A percentile compares a stretch with the other conserved stretches of the same genome.
phyloP scores from a whole-genome alignment of 805 yeast genomes.

The Debaryomyces tyrocola region DNA sequence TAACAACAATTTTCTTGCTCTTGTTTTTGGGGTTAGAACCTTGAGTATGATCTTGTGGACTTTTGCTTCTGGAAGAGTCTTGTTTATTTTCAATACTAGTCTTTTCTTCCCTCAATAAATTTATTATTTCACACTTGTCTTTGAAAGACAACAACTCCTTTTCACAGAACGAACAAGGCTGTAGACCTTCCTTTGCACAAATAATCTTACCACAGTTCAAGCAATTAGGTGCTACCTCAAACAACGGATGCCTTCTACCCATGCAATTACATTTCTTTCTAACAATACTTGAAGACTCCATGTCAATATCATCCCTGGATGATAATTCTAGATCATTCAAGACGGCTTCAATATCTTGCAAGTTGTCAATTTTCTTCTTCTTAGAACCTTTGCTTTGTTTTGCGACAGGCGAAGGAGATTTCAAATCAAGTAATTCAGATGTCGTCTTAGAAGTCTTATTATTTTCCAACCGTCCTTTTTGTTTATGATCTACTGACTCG shows the following conservation, averaged over 20 bases:
- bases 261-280: slow-evolving; percentile 68
- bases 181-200: slow-evolving; percentile 85
- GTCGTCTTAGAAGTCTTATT: slow-evolving; percentile 20
- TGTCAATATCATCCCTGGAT: slow-evolving; percentile 7
- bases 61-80: slow-evolving; percentile 15
- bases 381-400: slow-evolving; percentile 30
- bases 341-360: slow-evolving; percentile 67
- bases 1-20: slow-evolving; percentile 51
- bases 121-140: slow-evolving; percentile 61
- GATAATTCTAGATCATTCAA: slow-evolving; percentile 49
- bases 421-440: slow-evolving; percentile 46
- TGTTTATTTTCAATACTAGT: slow-evolving; percentile 32
- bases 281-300: slow-evolving; percentile 8
- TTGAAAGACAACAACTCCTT: slow-evolving; percentile 57
- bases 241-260: slow-evolving; percentile 85
- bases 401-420: slow-evolving; percentile 20
- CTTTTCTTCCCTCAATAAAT: slow-evolving; percentile 55
- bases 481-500: slow-evolving; percentile 1
- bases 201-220: slow-evolving; percentile 91
- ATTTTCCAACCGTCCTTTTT: slow-evolving; percentile 8
- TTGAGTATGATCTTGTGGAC: slow-evolving; percentile 9
- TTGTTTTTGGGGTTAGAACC: slow-evolving; percentile 21
- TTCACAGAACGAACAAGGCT: slow-evolving; percentile 86
- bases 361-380: slow-evolving; percentile 51
- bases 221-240: slow-evolving; percentile 91